Percentiles rank a stretch among this genome's conserved stretches.
Evolutionary conservation across 2,329 filamentous ascomycete genomes (phyloP).

Genomic region (Dactylonectria macrodidyma): DNA sequence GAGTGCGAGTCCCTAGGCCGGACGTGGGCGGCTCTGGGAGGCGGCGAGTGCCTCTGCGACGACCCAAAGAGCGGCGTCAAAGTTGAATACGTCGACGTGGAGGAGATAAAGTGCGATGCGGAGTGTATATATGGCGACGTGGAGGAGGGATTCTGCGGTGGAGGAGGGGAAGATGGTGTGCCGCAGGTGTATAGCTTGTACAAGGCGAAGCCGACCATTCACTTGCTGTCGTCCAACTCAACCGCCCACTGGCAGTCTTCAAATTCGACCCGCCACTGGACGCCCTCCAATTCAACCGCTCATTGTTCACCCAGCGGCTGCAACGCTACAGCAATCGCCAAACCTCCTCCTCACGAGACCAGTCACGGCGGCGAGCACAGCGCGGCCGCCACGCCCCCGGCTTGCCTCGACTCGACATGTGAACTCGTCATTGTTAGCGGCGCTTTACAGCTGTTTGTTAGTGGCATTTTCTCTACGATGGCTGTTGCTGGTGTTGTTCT

Average conservation of each 20-base stretch:
- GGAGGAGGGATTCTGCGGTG: conserved; percentile 46
- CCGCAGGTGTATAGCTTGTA: conserved; percentile 37
- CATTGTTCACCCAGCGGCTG: too few species aligned
- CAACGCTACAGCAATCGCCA: neutral
- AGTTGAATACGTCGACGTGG: conserved; percentile 31
- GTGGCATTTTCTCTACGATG: too few species aligned
- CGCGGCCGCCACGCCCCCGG: conserved; percentile 3
- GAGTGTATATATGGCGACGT: conserved; percentile 38
- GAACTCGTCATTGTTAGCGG: conserved; percentile 14
- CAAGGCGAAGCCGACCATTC: conserved; percentile 9
- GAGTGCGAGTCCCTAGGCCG: conserved; percentile 29
- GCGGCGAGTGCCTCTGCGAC: conserved; percentile 43
- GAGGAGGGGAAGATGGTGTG: conserved; percentile 25
- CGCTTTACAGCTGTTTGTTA: neutral
- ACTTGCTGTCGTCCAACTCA: too few species aligned
- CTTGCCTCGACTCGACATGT: conserved; percentile 13
- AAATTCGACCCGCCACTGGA: too few species aligned
- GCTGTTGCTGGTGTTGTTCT: too few species aligned
- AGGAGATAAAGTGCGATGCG: conserved; percentile 39
- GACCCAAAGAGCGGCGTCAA: conserved; percentile 11
- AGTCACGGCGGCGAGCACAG: neutral
- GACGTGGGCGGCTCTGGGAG: conserved; percentile 43
- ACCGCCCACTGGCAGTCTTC: too few species aligned
- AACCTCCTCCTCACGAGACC: neutral
- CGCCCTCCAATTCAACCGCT: too few species aligned